phyloP scores from a whole-genome alignment of 2,329 filamentous ascomycete species.

The Fusarium tuaranense region DNA sequence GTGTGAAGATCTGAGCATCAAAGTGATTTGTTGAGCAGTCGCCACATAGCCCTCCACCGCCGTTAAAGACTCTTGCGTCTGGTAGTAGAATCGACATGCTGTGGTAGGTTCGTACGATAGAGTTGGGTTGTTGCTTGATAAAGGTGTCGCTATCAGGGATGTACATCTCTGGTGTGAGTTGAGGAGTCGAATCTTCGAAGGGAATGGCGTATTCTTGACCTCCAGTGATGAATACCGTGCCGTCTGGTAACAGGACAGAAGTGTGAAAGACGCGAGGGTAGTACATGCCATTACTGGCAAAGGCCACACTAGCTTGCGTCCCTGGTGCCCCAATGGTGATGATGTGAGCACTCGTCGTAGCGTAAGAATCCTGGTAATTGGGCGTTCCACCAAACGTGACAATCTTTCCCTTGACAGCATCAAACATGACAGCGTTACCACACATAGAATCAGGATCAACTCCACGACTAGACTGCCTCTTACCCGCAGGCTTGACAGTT shows the following conservation, averaged over 20 bases:
- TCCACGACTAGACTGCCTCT: slow-evolving; percentile 46
- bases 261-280: slow-evolving; percentile 57
- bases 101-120: slow-evolving; percentile 26
- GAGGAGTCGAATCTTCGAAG: slow-evolving; percentile 29
- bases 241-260: slow-evolving; percentile 61
- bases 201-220: slow-evolving; percentile 46
- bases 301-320: not conserved
- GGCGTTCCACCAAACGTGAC: slow-evolving; percentile 63
- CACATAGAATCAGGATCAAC: slow-evolving; percentile 63
- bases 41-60: slow-evolving; percentile 28
- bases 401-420: slow-evolving; percentile 68
- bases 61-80: slow-evolving; percentile 31
- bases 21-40: slow-evolving; percentile 32
- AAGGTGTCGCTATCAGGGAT: not conserved
- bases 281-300: slow-evolving; percentile 22
- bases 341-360: slow-evolving; percentile 59
- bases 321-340: slow-evolving; percentile 56
- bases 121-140: slow-evolving; percentile 26
- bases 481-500: slow-evolving; percentile 31
- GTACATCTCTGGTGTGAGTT: slow-evolving; percentile 28
- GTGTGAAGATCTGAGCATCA: slow-evolving; percentile 32
- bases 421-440: slow-evolving; percentile 68
- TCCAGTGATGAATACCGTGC: slow-evolving; percentile 60
- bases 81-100: slow-evolving; percentile 29
- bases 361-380: slow-evolving; percentile 57